Conservation (phyloP, 495 filamentous ascomycete genomes). For the Chaetomium fimeti region DNA sequence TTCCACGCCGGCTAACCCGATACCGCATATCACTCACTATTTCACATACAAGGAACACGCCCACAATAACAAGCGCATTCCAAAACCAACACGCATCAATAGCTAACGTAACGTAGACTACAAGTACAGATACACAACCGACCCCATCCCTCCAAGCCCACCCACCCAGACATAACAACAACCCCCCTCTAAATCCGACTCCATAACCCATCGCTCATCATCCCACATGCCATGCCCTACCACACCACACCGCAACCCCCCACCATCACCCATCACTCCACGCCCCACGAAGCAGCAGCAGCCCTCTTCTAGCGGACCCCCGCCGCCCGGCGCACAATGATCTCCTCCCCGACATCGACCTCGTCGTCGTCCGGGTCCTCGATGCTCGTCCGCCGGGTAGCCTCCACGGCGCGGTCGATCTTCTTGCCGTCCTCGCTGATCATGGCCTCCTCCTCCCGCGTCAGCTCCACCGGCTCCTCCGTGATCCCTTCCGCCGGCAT, state of each 20-base stretch:
- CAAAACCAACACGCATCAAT: conserved; percentile 12
- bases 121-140: conserved; percentile 25
- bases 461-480: conserved; percentile 36
- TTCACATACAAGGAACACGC: too few relatives aligned
- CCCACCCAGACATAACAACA: not conserved
- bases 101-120: conserved; percentile 22
- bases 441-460: conserved; percentile 29
- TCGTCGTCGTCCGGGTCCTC: conserved; percentile 59
- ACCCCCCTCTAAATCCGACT: not conserved
- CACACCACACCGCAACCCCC: not conserved
- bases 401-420: conserved; percentile 52
- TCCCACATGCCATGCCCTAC: not conserved
- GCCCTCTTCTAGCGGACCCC: conserved; percentile 21
- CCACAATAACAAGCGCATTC: not conserved
- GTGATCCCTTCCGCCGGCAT: conserved; percentile 20
- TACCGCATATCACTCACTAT: too few relatives aligned
- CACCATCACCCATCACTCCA: not conserved
- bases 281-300: not conserved
- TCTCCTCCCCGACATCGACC: conserved; percentile 28
- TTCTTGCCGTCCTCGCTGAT: conserved; percentile 44
- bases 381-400: conserved; percentile 53
- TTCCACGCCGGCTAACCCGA: too few relatives aligned
- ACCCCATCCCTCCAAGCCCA: not conserved
- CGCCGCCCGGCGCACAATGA: conserved; percentile 23
- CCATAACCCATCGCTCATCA: conserved; percentile 13